Conservation (phyloP, 2,329 filamentous ascomycete species). For the Phialophora verrucosa region DNA sequence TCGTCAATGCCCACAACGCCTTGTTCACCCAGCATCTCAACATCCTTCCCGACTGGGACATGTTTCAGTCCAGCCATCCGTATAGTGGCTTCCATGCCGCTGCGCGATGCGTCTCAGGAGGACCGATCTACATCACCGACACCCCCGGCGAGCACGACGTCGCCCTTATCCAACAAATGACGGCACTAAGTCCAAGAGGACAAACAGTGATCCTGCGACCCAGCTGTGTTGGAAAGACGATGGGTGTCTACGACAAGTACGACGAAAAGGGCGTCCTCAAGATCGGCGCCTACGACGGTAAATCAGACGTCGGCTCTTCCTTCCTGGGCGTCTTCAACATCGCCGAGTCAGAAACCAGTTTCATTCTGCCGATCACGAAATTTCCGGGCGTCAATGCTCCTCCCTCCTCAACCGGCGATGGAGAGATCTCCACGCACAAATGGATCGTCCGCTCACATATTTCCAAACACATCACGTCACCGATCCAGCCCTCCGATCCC, state of each 20-base stretch:
- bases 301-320: conserved; percentile 69
- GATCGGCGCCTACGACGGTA: conserved; percentile 77
- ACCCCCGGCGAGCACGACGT: conserved; percentile 80
- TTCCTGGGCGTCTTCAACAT: conserved; percentile 89
- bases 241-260: conserved; percentile 76
- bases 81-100: conserved; percentile 88
- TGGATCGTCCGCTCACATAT: conserved; percentile 78
- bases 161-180: conserved; percentile 78
- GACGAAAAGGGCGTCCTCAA: conserved; percentile 76
- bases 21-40: conserved; percentile 85
- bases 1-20: conserved; percentile 88
- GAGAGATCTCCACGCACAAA: conserved; percentile 48
- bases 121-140: conserved; percentile 94
- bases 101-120: conserved; percentile 85
- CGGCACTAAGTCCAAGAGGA: conserved; percentile 71
- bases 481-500: conserved; percentile 52
- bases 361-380: conserved; percentile 71
- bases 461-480: conserved; percentile 65
- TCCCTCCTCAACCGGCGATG: conserved; percentile 11
- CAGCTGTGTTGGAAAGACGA: conserved; percentile 72
- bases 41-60: conserved; percentile 81
- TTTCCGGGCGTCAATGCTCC: conserved; percentile 67
- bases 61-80: conserved; percentile 71
- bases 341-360: conserved; percentile 64
- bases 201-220: conserved; percentile 83